Percentiles rank a stretch among this genome's conserved stretches.
Evolutionary conservation across 2,329 filamentous ascomycete genomes (phyloP).

Genomic region (Aureobasidium mangrovei): DNA sequence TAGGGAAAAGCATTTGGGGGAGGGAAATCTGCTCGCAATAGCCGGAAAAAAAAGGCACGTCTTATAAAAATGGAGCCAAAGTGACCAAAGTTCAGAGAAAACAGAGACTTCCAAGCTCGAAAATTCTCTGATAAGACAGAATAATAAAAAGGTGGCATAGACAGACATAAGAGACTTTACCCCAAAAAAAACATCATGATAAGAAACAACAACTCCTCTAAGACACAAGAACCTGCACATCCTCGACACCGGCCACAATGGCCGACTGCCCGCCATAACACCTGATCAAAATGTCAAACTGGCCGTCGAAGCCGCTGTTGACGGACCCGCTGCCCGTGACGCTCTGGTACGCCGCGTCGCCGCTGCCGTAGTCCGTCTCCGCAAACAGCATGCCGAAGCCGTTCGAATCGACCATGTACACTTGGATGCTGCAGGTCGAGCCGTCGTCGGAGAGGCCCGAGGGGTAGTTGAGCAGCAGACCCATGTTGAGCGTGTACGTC

Average conservation of each 20-base stretch:
- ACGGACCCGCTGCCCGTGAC: not conserved
- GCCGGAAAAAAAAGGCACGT: too few relatives aligned
- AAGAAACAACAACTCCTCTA: not conserved
- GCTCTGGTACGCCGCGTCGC: slow-evolving; percentile 8
- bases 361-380: not conserved
- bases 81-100: too few relatives aligned
- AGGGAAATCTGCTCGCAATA: too few relatives aligned
- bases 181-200: not conserved
- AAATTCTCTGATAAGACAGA: too few relatives aligned
- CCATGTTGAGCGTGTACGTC: not conserved
- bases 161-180: not conserved
- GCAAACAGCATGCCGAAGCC: slow-evolving; percentile 2
- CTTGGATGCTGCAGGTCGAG: not conserved
- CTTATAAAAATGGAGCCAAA: too few relatives aligned
- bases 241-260: slow-evolving; percentile 8
- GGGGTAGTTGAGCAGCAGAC: slow-evolving; percentile 6
- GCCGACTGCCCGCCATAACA: slow-evolving; percentile 4
- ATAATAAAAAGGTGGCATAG: not conserved
- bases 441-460: not conserved
- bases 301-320: not conserved
- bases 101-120: too few relatives aligned
- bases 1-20: too few relatives aligned
- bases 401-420: slow-evolving; percentile 10
- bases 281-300: slow-evolving; percentile 5
- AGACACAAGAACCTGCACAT: slow-evolving; percentile 7